phyloP scores from a whole-genome alignment of 2,329 filamentous ascomycete species.

The Triangularia verruculosa region DNA sequence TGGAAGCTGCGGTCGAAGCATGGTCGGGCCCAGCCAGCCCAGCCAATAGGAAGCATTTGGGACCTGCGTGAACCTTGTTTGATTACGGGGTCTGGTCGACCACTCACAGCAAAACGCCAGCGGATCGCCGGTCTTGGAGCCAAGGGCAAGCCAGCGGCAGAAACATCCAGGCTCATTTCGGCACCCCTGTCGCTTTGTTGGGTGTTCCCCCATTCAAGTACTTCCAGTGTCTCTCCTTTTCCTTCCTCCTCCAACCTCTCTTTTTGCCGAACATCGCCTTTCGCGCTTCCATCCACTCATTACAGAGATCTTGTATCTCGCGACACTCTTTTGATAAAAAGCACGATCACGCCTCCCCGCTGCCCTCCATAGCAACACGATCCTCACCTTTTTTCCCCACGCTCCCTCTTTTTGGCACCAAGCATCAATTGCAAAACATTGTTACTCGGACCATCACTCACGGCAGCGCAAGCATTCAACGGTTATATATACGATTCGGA shows the following conservation, averaged over 20 bases:
- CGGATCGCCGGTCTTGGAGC: slow-evolving; percentile 18
- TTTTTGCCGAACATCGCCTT: slow-evolving; percentile 19
- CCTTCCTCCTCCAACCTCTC: slow-evolving; percentile 14
- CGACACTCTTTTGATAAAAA: slow-evolving; percentile 25
- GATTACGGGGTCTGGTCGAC: slow-evolving; percentile 5
- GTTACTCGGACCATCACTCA: slow-evolving; percentile 7
- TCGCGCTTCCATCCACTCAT: slow-evolving; percentile 27
- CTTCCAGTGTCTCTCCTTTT: slow-evolving; percentile 15
- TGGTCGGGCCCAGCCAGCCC: slow-evolving; percentile 9
- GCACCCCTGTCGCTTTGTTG: slow-evolving; percentile 11
- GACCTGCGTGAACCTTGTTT: slow-evolving; percentile 21
- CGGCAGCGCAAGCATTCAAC: background rate
- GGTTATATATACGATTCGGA: slow-evolving; percentile 9
- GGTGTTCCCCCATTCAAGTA: slow-evolving; percentile 15
- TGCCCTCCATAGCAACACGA: slow-evolving; percentile 14
- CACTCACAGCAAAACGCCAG: slow-evolving; percentile 7
- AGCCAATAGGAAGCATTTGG: slow-evolving; percentile 15
- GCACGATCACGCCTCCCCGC: background rate
- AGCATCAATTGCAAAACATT: slow-evolving; percentile 20
- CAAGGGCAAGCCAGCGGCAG: background rate
- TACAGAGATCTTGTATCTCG: slow-evolving; percentile 30
- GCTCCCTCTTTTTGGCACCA: slow-evolving; percentile 3
- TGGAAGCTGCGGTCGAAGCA: background rate
- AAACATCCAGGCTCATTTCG: slow-evolving; percentile 21
- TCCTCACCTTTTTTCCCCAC: slow-evolving; percentile 10